Conservation (phyloP, 2,329 filamentous ascomycete genomes). For the Ceratocystiopsis sp. region DNA sequence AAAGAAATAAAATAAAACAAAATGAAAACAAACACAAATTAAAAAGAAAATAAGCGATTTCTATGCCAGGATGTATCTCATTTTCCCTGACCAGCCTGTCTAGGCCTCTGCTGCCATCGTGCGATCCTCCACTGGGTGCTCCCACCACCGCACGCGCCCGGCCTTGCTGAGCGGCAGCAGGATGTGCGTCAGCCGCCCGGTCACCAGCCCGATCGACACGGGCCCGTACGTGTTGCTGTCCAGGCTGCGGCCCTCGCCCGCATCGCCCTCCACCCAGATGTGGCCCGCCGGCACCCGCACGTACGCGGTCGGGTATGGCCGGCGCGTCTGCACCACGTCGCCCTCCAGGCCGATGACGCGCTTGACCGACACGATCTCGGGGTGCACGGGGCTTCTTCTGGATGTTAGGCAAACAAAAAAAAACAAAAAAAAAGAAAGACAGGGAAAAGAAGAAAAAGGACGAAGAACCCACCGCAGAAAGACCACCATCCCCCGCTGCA, state of each 20-base stretch:
- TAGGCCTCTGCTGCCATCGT: not conserved
- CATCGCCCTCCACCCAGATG: constrained; percentile 92
- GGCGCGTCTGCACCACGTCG: constrained; percentile 52
- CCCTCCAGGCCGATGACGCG: constrained; percentile 67
- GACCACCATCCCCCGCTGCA: constrained; percentile 59
- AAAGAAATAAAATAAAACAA: no score
- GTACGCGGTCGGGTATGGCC: constrained; percentile 36
- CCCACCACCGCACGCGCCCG: constrained; percentile 40
- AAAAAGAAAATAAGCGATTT: no score
- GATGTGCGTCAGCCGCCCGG: constrained; percentile 56
- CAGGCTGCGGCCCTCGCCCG: constrained; percentile 46
- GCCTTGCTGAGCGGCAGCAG: constrained; percentile 49
- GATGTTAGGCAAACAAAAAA: not conserved
- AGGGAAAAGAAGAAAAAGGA: not conserved
- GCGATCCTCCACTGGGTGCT: constrained; percentile 19
- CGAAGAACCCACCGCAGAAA: constrained; percentile 39
- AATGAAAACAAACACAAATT: no score
- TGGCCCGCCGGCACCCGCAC: constrained; percentile 64
- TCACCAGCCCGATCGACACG: constrained; percentile 56
- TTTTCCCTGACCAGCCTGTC: no score
- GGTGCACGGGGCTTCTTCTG: constrained; percentile 50
- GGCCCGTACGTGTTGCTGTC: constrained; percentile 91
- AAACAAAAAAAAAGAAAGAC: not conserved
- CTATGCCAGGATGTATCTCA: no score
- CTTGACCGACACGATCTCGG: constrained; percentile 59